Evolutionary conservation across 108 stramenopile genomes (phyloP), one percentile per base, ranked within the genome.

Genomic region (Phaeodactylum tricornutum): DNA sequence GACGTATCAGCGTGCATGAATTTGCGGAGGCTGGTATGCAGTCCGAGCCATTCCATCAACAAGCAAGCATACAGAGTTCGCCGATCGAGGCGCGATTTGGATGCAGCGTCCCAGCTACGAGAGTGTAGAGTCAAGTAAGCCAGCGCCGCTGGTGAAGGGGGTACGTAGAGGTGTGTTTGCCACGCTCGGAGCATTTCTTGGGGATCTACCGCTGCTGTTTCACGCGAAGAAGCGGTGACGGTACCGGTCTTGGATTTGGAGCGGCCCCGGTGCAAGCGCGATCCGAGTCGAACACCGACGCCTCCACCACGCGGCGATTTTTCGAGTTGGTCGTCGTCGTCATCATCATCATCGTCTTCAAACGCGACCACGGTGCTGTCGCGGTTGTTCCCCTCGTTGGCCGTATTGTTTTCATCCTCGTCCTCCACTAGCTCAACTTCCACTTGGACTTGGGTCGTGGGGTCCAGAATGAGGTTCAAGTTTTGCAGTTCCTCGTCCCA

Each of bases 21-120:
- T 21, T 64, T 67, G 11, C 87, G 66, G 42, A 61, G 43, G 20
- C 61, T 66, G n/a, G 64, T 27, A 15, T 14, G 17, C 31, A 17
- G 17, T 34, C 35, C 3, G 1, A 29, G 65, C 78, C 81, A 66
- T 56, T 90, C 88, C 21, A 82, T 42, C 28, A 90, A 40, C 21
- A 85, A 53, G 4, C 69, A 64, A 28, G 72, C 77, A 47, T 90
- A 90, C 36, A 90, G 39, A 7, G 83, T 83, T 26, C 88, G 53
- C 16, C 88, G 70, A 67, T 90, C 88, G 43, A 90, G 55, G 32
- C 84, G 55, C 30, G 47, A 49, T 37, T 75, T 69, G 29, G 75
- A 74, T 6, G 72, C 53, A 1, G 77, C 66, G 61, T 84, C 87
- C 30, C 61, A 20, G 0, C 47, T 12, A 1, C 61, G 37, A 8